Evolutionary conservation across 192 early-diverging fungal species (phyloP), one percentile per base, ranked within the genome.

Genomic region (Umbelopsis sp.): DNA sequence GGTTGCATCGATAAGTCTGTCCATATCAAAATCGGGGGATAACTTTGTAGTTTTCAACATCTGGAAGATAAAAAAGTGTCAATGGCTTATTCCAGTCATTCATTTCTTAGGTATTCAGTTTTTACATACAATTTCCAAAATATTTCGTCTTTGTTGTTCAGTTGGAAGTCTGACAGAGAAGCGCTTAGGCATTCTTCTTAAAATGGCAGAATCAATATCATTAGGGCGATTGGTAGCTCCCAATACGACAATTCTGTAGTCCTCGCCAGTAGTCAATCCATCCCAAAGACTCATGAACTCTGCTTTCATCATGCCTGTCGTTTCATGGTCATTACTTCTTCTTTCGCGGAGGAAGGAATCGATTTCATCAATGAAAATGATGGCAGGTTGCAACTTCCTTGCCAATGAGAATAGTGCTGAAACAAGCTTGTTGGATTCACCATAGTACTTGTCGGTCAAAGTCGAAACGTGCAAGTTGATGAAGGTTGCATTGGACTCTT

Each of bases 251-350:
- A 92, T 88, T 24, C 84, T 81, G 22, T 69, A 83, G 66, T 87
- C 85, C 62, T 91, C 86, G 25, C 88, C 90, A 2, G 91, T 89
- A 2, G 91, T 90, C 70, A 99, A 82, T 5, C 98, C 98, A 79
- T 99, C 98, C 98, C 98, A 99, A 73, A 98, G 87, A 59, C 90
- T 91, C 96, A 99, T 98, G 77, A 98, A 99, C 83, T 98, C 98
- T 22, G 98, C 97, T 85, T 99, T 99, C 97, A 99, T 99, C 87
- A 98, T 98, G 44, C 88, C 85, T 47, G 95, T 98, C 44, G 94
- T 95, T 81, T 99, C 98, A 73, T 99, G 96, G 80, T 99, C 98
- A 45, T 85, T 90, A 51, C 86, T 92, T 74, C 85, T 77, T 45
- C 96, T 87, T 52, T 98, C 96, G 25, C 96, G 86, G 72, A 99